Evolutionary conservation across 148 eudicot genomes (phyloP).

Genomic region (Cornus kousa): DNA sequence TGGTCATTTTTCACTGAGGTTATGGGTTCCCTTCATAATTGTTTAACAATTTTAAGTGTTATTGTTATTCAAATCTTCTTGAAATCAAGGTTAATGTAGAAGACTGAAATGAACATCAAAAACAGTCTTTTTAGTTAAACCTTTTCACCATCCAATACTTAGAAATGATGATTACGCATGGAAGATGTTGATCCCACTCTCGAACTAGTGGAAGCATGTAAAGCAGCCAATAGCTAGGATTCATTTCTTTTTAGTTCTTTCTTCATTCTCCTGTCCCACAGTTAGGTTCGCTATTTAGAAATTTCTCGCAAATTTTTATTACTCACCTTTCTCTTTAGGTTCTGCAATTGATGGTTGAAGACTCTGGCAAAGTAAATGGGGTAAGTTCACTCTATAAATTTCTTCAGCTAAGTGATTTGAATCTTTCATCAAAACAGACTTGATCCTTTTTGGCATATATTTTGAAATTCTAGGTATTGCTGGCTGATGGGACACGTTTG

Average conservation of each 20-base stretch:
- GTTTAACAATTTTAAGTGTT: no score
- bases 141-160: no score
- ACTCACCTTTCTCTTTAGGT: conserved; percentile 25
- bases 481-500: conserved; percentile 45
- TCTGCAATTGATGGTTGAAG: conserved; percentile 37
- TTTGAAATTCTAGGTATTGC: conserved; percentile 27
- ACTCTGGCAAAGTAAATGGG: conserved; percentile 45
- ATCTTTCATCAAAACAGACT: neutral
- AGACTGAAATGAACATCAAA: no score
- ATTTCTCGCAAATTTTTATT: neutral
- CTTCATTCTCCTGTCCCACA: neutral
- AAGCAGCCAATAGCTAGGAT: no score
- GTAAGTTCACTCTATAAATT: conserved; percentile 19
- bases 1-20: no score
- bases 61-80: no score
- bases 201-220: no score
- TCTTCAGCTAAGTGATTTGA: neutral
- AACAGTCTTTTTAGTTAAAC: no score
- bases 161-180: no score
- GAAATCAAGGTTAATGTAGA: no score
- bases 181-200: no score
- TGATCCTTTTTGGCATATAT: neutral
- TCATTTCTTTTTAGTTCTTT: conserved; percentile 1
- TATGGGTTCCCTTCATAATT: no score
- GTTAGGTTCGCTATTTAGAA: neutral